Percentiles rank a stretch among this genome's conserved stretches.
These are phyloP conservation scores for Nemania sp. DNA, from an alignment of 2,329 filamentous ascomycete genomes.

Conservation along the genomic window DNA sequence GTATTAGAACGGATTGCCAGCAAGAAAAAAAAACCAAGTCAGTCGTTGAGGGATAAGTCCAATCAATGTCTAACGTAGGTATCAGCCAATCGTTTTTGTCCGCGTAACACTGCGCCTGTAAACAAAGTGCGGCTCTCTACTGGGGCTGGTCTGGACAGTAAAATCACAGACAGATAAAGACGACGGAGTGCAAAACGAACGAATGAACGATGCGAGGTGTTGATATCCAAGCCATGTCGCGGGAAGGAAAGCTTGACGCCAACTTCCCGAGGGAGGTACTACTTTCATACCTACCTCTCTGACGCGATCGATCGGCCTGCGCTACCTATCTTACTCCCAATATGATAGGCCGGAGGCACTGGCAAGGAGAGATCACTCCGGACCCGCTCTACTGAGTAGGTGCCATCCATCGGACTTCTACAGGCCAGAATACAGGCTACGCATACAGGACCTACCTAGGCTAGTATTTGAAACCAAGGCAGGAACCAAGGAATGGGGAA, in stretches of 20 bases:
- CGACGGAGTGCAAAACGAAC: conserved; percentile 2
- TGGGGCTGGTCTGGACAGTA: conserved; percentile 18
- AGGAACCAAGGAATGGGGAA: too few species aligned
- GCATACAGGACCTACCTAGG: too few species aligned
- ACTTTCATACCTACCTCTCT: not conserved
- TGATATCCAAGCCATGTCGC: conserved; percentile 5
- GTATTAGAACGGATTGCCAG: conserved; percentile 11
- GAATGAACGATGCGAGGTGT: not conserved
- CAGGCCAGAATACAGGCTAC: too few species aligned
- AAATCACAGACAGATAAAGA: conserved; percentile 13
- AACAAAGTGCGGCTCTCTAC: conserved; percentile 11
- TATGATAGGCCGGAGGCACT: too few species aligned
- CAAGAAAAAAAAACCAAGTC: conserved; percentile 7
- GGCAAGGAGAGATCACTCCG: too few species aligned
- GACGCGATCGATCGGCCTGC: too few species aligned
- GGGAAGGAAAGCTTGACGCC: conserved; percentile 4
- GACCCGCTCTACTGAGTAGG: too few species aligned
- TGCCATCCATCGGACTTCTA: too few species aligned
- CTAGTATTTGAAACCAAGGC: too few species aligned
- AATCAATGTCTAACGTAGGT: conserved; percentile 2
- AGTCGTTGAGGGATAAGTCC: conserved; percentile 5
- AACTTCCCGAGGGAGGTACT: conserved; percentile 1
- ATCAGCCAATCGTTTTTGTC: conserved; percentile 13
- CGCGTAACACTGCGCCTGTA: conserved; percentile 12
- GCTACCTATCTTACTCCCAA: too few species aligned